These are phyloP conservation scores for Pichia exigua DNA, from an alignment of 805 yeast genomes.

Conservation along the genomic window DNA sequence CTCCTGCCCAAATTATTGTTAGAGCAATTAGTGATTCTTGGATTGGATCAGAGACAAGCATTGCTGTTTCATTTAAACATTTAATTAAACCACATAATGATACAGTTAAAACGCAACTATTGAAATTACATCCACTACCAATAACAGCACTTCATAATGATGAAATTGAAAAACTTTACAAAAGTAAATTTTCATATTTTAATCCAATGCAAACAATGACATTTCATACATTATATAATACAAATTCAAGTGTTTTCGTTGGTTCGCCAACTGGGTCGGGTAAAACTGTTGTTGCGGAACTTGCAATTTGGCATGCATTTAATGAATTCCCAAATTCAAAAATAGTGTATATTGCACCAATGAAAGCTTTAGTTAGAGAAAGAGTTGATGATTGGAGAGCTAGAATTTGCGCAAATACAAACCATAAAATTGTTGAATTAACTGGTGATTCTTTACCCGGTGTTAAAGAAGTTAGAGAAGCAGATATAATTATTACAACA, in stretches of 20 bases:
- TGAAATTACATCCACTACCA: slow-evolving; percentile 82
- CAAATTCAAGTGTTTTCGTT: slow-evolving; percentile 72
- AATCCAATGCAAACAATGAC: slow-evolving; percentile 99
- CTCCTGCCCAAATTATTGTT: slow-evolving; percentile 83
- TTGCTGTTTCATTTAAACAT: slow-evolving; percentile 81
- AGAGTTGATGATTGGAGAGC: slow-evolving; percentile 74
- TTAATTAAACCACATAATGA: slow-evolving; percentile 83
- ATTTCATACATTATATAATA: slow-evolving; percentile 80
- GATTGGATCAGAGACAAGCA: slow-evolving; percentile 77
- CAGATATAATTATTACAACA: slow-evolving; percentile 73
- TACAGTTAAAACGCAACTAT: slow-evolving; percentile 72
- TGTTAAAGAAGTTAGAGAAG: slow-evolving; percentile 53
- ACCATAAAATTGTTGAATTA: slow-evolving; percentile 56
- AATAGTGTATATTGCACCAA: slow-evolving; percentile 79
- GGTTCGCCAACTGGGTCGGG: slow-evolving; percentile 99
- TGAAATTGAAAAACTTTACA: slow-evolving; percentile 61
- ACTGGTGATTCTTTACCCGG: slow-evolving; percentile 82
- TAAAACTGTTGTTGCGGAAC: slow-evolving; percentile 92
- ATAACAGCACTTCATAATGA: slow-evolving; percentile 66
- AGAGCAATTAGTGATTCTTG: slow-evolving; percentile 77
- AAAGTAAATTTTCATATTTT: slow-evolving; percentile 66
- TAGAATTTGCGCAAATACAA: slow-evolving; percentile 41
- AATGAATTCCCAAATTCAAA: slow-evolving; percentile 72
- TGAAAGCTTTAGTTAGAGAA: slow-evolving; percentile 81
- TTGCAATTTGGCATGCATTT: slow-evolving; percentile 96